Base-by-base conservation (phyloP, 345 rosid genomes). In the Acer yangbiense region DNA sequence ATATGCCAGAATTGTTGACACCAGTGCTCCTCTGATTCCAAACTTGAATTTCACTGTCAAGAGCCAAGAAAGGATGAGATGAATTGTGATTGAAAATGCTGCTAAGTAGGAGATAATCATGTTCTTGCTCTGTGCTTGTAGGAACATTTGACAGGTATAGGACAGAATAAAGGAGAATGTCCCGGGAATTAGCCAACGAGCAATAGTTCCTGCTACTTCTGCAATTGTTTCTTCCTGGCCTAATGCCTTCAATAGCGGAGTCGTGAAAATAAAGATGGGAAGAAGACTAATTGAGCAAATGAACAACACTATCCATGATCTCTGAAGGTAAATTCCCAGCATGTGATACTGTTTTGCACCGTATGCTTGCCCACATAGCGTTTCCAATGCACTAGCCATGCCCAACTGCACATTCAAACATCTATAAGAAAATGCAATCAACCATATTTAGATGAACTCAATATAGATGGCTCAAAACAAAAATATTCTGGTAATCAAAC, bases 51-150 rank as follows among this genome's bases (percentile, higher is more conserved):
- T 86, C 67, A 87, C 81, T 25, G 85, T 85, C 50, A 92, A 77
- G 4, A 94, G 88, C 95, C 95, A 94, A 0, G 95, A 89, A 77
- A 92, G 85, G 54, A 84, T 70, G 16, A 87, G 41, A 71, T 92
- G 97, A 71, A 91, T 71, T 1, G 57, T 58, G 9, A 89, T 61
- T 0, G 97, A 68, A 50, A 76, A 57, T 1, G 90, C 93, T 0
- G 93, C 92, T 73, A 82, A 81, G 83, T 88, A 94, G 0, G 93
- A 84, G 77, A 94, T 91, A 20, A 94, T 87, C 71, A 58, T 70
- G 86, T 92, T 94, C 86, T 87, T 92, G 90, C 93, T 88, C 82
- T 92, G 95, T 12, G 95, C 89, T 83, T 94, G 95, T 35, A 94
- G 86, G 78, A 87, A 92, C 91, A 88, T 88, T 80, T 94, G 97